These are phyloP conservation scores for Wallacemonas rigidus DNA, from an alignment of 208 protist genomes.

Conservation along the genomic window DNA sequence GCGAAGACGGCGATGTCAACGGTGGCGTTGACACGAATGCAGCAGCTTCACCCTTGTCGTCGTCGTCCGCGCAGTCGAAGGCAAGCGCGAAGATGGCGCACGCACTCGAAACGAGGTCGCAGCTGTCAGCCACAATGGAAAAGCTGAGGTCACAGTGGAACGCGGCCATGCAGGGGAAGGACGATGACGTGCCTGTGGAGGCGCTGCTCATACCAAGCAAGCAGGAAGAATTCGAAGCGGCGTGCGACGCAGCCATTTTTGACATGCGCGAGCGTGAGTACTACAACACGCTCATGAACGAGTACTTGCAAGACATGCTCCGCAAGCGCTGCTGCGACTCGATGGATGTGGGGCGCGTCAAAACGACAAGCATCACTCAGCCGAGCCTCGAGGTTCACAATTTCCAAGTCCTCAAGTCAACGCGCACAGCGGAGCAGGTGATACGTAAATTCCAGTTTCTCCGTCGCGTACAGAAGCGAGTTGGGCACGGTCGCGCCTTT, in stretches of 20 bases:
- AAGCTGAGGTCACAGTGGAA: neutral
- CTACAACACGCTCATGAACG: slow-evolving; percentile 69
- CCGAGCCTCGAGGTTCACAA: slow-evolving; percentile 69
- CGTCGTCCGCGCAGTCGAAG: no score
- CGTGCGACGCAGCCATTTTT: slow-evolving; percentile 58
- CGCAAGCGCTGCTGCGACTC: slow-evolving; percentile 72
- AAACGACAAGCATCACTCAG: slow-evolving; percentile 57
- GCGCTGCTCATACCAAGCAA: slow-evolving; percentile 66
- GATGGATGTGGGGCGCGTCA: slow-evolving; percentile 76
- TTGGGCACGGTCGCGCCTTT: neutral
- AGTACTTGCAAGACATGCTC: slow-evolving; percentile 77
- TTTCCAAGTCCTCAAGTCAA: slow-evolving; percentile 67
- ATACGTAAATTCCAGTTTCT: slow-evolving; percentile 58
- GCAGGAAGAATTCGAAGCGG: slow-evolving; percentile 56
- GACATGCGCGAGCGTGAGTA: slow-evolving; percentile 69
- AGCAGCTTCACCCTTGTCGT: no score
- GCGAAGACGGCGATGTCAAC: no score
- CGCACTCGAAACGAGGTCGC: no score
- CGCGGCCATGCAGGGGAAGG: slow-evolving; percentile 34
- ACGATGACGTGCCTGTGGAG: slow-evolving; percentile 52
- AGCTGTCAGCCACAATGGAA: neutral
- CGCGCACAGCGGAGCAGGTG: slow-evolving; percentile 33
- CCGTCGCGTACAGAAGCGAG: slow-evolving; percentile 13
- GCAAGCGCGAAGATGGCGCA: no score
- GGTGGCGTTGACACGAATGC: no score